A percentile compares a stretch with the other conserved stretches of the same genome.
These are phyloP conservation scores for Berberis thunbergii DNA, from an alignment of 164 flowering plant species.

Conservation along the genomic window DNA sequence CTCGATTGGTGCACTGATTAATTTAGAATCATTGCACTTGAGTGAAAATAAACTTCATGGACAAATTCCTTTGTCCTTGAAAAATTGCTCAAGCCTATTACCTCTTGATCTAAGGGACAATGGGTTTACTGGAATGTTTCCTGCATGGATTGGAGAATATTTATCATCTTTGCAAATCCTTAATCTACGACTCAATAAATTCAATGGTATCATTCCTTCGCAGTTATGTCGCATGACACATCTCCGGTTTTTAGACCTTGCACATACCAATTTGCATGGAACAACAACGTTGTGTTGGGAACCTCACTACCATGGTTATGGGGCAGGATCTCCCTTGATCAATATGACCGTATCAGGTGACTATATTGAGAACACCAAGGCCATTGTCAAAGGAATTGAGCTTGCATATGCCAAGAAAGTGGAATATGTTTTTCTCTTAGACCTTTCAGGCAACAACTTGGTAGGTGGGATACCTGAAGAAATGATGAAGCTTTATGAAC, in stretches of 20 bases:
- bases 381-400: too few species aligned
- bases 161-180: slow-evolving; percentile 3
- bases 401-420: too few species aligned
- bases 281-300: slow-evolving; percentile 20
- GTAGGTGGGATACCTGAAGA: too few species aligned
- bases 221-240: slow-evolving; percentile 13
- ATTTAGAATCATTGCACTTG: slow-evolving; percentile 7
- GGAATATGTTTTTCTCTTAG: too few species aligned
- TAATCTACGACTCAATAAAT: slow-evolving; percentile 19
- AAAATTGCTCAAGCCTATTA: slow-evolving; percentile 10
- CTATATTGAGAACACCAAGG: too few species aligned
- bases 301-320: slow-evolving; percentile 22
- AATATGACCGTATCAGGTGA: too few species aligned
- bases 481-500: too few species aligned
- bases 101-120: slow-evolving; percentile 27
- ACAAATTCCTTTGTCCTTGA: slow-evolving; percentile 14
- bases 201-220: slow-evolving; percentile 17
- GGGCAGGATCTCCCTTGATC: too few species aligned
- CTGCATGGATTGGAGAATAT: slow-evolving; percentile 16
- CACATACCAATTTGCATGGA: slow-evolving; percentile 23
- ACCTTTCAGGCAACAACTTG: too few species aligned
- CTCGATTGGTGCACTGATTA: slow-evolving; percentile 2
- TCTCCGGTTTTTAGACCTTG: slow-evolving; percentile 29
- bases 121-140: slow-evolving; percentile 22
- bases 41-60: slow-evolving; percentile 17